These are phyloP conservation scores for Thielaviopsis punctulata DNA, from an alignment of 2,329 filamentous ascomycete genomes.

Conservation along the genomic window DNA sequence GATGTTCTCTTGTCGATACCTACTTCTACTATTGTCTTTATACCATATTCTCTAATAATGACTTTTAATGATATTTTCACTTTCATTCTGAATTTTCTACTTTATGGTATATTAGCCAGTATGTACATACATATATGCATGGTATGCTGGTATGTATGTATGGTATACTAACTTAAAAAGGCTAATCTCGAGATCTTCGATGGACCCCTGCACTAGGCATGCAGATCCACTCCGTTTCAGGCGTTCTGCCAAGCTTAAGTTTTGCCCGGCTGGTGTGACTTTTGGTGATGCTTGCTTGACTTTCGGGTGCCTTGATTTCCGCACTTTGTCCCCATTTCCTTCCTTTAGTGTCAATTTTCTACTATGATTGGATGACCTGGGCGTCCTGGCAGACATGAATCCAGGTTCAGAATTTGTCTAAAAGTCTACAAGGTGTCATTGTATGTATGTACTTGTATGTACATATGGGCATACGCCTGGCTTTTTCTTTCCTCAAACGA, in stretches of 20 bases:
- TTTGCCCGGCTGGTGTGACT: background rate
- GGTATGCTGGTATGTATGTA: too few species aligned
- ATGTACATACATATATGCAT: too few species aligned
- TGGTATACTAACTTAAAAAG: background rate
- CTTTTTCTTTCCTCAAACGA: background rate
- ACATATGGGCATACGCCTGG: background rate
- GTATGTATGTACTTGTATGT: background rate
- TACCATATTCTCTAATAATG: background rate
- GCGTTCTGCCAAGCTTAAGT: background rate
- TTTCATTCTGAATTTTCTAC: background rate
- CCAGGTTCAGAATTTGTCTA: background rate
- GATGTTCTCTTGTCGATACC: background rate
- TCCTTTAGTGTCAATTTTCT: too few species aligned
- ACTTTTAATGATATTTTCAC: background rate
- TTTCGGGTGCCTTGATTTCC: background rate
- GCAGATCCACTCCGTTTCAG: background rate
- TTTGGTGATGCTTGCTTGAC: background rate
- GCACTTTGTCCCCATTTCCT: too few species aligned
- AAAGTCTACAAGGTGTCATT: background rate
- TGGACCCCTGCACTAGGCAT: background rate
- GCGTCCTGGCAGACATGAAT: background rate
- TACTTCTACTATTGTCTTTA: background rate
- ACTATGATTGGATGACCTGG: background rate
- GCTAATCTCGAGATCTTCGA: too few species aligned
- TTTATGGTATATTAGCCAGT: background rate